Percentiles rank a stretch among this genome's conserved stretches.
Evolutionary conservation across 2,329 filamentous ascomycete genomes (phyloP).

Genomic region (Chrysoporthe austroafricana): DNA sequence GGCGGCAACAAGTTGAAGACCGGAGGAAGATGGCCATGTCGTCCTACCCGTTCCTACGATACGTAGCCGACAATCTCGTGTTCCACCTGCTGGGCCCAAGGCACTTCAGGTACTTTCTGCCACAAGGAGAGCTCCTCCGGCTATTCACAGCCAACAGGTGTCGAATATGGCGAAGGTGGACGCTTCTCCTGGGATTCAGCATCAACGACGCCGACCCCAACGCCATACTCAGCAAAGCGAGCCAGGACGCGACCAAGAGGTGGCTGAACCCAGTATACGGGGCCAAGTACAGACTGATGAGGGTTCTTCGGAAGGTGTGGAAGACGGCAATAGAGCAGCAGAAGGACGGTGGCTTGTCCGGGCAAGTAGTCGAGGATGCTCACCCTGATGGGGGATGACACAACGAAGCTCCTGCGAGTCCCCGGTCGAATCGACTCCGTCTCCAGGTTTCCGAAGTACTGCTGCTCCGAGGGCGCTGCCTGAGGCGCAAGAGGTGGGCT

Average conservation of each 20-base stretch:
- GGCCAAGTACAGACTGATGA: conserved; percentile 36
- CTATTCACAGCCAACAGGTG: conserved; percentile 34
- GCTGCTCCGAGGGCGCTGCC: conserved; percentile 10
- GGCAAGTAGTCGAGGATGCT: not conserved
- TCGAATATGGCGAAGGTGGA: conserved; percentile 42
- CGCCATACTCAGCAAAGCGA: conserved; percentile 31
- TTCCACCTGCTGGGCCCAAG: conserved; percentile 39
- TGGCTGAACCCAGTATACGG: conserved; percentile 39
- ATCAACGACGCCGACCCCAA: conserved; percentile 28
- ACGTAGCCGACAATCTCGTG: conserved; percentile 38
- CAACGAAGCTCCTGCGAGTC: conserved; percentile 18
- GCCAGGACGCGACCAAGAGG: conserved; percentile 24
- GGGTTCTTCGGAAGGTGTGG: conserved; percentile 36
- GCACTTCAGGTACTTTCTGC: conserved; percentile 39
- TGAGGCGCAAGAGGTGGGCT: not conserved
- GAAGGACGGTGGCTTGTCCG: not conserved
- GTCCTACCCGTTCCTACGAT: conserved; percentile 39
- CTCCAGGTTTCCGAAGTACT: conserved; percentile 9
- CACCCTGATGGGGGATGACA: not conserved
- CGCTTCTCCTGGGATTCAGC: conserved; percentile 33
- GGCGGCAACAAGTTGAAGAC: conserved; percentile 30
- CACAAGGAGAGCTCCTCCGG: conserved; percentile 35
- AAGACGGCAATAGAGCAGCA: conserved; percentile 29
- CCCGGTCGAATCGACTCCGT: conserved; percentile 12
- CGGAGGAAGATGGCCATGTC: conserved; percentile 37